phyloP scores from a whole-genome alignment of 2,329 filamentous ascomycete genomes.

The Aspergillus carbonarius region DNA sequence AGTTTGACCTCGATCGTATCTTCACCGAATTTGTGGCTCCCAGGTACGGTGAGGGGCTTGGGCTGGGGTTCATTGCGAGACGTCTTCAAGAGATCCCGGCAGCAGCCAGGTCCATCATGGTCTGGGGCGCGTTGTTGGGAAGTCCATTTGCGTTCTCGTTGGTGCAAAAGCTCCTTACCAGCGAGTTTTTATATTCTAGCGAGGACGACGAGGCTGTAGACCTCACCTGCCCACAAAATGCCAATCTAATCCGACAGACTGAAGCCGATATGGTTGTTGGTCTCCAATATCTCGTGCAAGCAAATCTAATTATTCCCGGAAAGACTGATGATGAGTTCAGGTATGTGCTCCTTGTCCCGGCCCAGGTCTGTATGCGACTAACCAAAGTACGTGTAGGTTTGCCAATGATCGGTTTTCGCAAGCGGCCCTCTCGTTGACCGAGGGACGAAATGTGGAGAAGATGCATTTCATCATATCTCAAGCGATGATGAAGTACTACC shows the following conservation, averaged over 20 bases:
- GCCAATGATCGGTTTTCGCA: conserved; percentile 84
- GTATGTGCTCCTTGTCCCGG: conserved; percentile 18
- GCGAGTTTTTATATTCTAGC: conserved; percentile 64
- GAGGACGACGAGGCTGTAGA: conserved; percentile 46
- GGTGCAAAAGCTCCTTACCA: conserved; percentile 72
- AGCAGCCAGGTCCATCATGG: conserved; percentile 73
- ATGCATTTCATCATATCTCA: conserved; percentile 93
- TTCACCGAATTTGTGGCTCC: conserved; percentile 82
- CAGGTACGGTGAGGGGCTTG: conserved; percentile 74
- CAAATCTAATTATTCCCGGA: conserved; percentile 76
- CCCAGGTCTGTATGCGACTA: conserved; percentile 7
- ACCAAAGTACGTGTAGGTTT: conserved; percentile 56
- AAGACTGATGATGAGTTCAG: conserved; percentile 82
- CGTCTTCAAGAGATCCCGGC: conserved; percentile 73
- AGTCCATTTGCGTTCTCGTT: conserved; percentile 81
- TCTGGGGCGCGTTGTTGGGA: conserved; percentile 83
- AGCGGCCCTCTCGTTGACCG: conserved; percentile 67
- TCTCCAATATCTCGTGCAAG: conserved; percentile 76
- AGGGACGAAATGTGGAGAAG: conserved; percentile 64
- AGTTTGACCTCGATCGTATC: conserved; percentile 79
- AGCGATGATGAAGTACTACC: conserved; percentile 70
- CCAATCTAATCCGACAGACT: conserved; percentile 56
- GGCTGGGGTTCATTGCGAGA: conserved; percentile 77
- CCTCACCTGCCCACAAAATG: conserved; percentile 38
- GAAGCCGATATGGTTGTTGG: conserved; percentile 68